Evolutionary conservation across 495 filamentous ascomycete genomes (phyloP).

Genomic region (Penicillium manginii): DNA sequence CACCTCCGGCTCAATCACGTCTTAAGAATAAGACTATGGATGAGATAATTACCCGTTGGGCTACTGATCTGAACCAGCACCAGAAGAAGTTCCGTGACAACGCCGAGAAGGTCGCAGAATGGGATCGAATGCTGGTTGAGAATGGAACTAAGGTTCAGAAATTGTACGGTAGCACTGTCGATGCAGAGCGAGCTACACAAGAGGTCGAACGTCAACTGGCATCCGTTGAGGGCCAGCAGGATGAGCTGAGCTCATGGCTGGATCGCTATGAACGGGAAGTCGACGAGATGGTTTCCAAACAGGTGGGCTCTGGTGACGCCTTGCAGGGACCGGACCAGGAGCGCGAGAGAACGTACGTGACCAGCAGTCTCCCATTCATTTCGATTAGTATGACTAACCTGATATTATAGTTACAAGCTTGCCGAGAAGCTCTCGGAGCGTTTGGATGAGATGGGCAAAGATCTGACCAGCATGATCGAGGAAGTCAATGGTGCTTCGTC

Average conservation of each 20-base stretch:
- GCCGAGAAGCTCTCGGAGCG: constrained; percentile 88
- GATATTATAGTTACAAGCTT: constrained; percentile 65
- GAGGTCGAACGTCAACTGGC: constrained; percentile 90
- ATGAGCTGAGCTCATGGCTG: constrained; percentile 80
- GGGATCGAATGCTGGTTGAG: constrained; percentile 89
- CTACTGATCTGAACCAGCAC: constrained; percentile 89
- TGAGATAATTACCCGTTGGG: constrained; percentile 98
- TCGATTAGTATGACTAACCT: constrained; percentile 1
- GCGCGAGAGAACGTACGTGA: constrained; percentile 77
- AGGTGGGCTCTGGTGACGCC: constrained; percentile 67
- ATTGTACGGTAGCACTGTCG: constrained; percentile 82
- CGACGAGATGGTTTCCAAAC: constrained; percentile 78
- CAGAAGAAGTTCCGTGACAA: constrained; percentile 93
- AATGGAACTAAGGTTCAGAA: constrained; percentile 92
- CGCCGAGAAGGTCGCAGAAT: constrained; percentile 80
- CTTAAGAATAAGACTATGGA: constrained; percentile 99
- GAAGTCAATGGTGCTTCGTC: constrained; percentile 90
- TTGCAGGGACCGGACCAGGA: constrained; percentile 89
- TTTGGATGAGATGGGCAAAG: constrained; percentile 88
- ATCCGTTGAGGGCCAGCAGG: constrained; percentile 87
- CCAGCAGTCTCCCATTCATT: background rate
- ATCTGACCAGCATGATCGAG: constrained; percentile 92
- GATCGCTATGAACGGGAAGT: constrained; percentile 90
- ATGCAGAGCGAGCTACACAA: constrained; percentile 85
- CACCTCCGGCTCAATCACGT: constrained; percentile 77